Evolutionary conservation across 2,329 filamentous ascomycete species (phyloP).

Genomic region (Penicillium janthinellum): DNA sequence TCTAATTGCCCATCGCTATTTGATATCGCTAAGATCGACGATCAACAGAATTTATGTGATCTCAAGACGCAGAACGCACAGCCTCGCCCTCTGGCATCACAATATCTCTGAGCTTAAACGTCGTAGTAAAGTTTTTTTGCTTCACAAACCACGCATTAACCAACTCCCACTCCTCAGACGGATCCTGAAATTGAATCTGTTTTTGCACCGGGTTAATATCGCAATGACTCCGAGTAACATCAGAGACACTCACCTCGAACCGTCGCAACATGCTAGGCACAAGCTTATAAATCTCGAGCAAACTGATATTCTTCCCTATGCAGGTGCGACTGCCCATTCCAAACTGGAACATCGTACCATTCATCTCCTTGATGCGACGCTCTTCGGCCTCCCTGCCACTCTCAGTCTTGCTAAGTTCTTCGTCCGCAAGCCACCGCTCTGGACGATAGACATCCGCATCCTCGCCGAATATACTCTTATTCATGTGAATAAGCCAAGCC

Average conservation of each 20-base stretch:
- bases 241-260: slow-evolving; percentile 6
- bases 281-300: slow-evolving; percentile 32
- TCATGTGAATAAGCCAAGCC: slow-evolving; percentile 73
- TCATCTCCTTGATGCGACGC: slow-evolving; percentile 16
- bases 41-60: not conserved
- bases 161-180: slow-evolving; percentile 8
- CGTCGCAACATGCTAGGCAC: slow-evolving; percentile 27
- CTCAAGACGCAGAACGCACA: not conserved
- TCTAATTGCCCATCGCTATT: not conserved
- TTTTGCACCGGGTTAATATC: not conserved
- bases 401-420: slow-evolving; percentile 2
- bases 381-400: not conserved
- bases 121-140: slow-evolving; percentile 9
- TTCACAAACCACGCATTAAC: slow-evolving; percentile 14
- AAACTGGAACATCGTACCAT: slow-evolving; percentile 22
- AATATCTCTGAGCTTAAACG: slow-evolving; percentile 10
- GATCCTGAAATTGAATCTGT: slow-evolving; percentile 10
- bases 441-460: slow-evolving; percentile 61
- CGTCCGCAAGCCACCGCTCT: slow-evolving; percentile 19
- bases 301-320: slow-evolving; percentile 31
- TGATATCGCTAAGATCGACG: not conserved
- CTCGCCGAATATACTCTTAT: slow-evolving; percentile 66
- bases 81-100: not conserved
- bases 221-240: not conserved
- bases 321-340: slow-evolving; percentile 23